Evolutionary conservation across 805 yeast species (phyloP).

Genomic region (Nadsonia fulvescens): DNA sequence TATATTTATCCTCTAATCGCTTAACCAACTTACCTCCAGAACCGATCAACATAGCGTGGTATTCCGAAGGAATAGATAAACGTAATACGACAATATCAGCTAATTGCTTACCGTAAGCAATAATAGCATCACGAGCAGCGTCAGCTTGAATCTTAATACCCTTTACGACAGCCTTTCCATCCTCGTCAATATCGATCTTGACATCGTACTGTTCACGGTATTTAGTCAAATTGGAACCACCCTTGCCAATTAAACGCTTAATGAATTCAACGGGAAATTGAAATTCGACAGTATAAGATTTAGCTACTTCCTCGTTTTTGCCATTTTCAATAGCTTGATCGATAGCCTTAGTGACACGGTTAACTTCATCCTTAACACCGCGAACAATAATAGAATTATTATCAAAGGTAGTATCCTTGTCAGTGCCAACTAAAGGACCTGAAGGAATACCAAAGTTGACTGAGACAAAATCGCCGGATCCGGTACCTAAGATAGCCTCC

Average conservation of each 20-base stretch:
- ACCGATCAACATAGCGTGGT: conserved; percentile 72
- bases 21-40: conserved; percentile 62
- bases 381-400: conserved; percentile 41
- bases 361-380: conserved; percentile 52
- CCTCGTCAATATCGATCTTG: conserved; percentile 52
- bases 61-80: conserved; percentile 54
- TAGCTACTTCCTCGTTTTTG: conserved; percentile 28
- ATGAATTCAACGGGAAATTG: conserved; percentile 50
- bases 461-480: conserved; percentile 21
- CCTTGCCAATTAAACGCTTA: conserved; percentile 77
- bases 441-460: conserved; percentile 17
- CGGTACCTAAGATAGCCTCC: conserved; percentile 21
- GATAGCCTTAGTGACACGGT: conserved; percentile 33
- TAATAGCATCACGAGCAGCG: conserved; percentile 45
- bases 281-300: conserved; percentile 28
- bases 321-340: conserved; percentile 36
- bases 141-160: conserved; percentile 71
- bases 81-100: conserved; percentile 61
- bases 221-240: conserved; percentile 55
- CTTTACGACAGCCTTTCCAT: conserved; percentile 37
- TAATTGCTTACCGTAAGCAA: conserved; percentile 48
- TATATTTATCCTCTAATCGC: conserved; percentile 75
- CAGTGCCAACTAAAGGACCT: conserved; percentile 12
- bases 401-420: conserved; percentile 20
- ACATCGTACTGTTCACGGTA: conserved; percentile 60